Evolutionary conservation across 192 early-diverging fungal species (phyloP).

Genomic region (Phlyctochytrium planicorne): DNA sequence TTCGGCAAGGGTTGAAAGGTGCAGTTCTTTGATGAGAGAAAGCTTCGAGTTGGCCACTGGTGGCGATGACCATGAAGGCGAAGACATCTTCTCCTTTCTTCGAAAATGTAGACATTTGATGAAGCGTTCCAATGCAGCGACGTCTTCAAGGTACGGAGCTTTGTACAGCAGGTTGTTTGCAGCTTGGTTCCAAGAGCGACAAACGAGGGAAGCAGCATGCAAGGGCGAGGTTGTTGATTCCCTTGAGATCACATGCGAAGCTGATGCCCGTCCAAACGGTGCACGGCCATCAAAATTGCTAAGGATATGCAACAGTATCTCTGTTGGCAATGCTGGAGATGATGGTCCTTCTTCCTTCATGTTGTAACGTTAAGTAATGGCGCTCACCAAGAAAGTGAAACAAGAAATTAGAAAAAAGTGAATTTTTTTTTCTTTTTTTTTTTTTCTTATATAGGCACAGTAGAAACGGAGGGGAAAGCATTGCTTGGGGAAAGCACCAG

Average conservation of each 20-base stretch:
- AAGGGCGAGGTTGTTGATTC: slow-evolving; percentile 35
- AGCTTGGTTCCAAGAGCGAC: slow-evolving; percentile 45
- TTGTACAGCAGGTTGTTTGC: slow-evolving; percentile 50
- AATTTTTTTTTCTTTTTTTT: no score
- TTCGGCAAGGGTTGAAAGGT: slow-evolving; percentile 33
- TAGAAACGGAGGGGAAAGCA: slow-evolving; percentile 15
- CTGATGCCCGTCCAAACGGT: no score
- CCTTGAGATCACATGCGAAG: no score
- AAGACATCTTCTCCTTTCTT: slow-evolving; percentile 7
- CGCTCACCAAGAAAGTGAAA: no score
- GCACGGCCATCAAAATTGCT: slow-evolving; percentile 32
- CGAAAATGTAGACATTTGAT: no score
- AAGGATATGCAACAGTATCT: slow-evolving; percentile 33
- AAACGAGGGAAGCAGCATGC: slow-evolving; percentile 40
- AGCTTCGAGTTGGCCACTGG: not conserved
- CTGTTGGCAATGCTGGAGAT: no score
- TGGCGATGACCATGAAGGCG: not conserved
- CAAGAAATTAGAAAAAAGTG: no score
- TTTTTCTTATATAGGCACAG: slow-evolving; percentile 6
- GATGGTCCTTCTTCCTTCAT: no score
- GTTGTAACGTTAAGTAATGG: no score
- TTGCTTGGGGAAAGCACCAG: slow-evolving; percentile 22
- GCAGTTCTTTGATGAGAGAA: slow-evolving; percentile 19
- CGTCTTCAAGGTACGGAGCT: slow-evolving; percentile 39
- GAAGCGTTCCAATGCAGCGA: slow-evolving; percentile 35